A percentile compares a stretch with the other conserved stretches of the same genome.
These are phyloP conservation scores for Wilhelminamyces savonicus DNA, from an alignment of 805 yeast genomes.

Conservation along the genomic window DNA sequence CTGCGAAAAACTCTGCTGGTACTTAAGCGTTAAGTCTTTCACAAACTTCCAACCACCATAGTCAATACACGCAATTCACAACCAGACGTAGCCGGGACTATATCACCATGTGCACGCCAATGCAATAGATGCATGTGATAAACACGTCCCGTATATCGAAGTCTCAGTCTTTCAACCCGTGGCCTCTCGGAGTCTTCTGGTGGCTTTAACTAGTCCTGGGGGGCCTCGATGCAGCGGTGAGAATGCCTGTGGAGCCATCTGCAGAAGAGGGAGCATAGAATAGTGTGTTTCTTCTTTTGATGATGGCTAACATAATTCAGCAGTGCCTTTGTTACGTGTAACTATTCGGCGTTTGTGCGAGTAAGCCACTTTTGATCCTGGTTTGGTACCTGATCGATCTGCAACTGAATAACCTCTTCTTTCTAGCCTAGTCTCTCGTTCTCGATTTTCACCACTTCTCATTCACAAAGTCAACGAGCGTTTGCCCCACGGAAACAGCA, in stretches of 20 bases:
- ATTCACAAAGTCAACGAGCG: neutral
- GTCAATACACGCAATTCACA: too few relatives aligned
- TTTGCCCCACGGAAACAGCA: neutral
- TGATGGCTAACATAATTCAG: conserved; percentile 6
- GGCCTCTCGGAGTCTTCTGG: too few relatives aligned
- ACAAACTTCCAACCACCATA: too few relatives aligned
- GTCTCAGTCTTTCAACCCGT: too few relatives aligned
- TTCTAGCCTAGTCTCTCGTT: neutral
- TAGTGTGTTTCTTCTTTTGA: conserved; percentile 6
- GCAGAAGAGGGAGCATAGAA: conserved; percentile 9
- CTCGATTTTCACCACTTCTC: neutral
- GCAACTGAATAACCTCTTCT: neutral
- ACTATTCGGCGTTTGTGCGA: neutral
- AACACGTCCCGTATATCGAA: too few relatives aligned
- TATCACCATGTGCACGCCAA: too few relatives aligned
- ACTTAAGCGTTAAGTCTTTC: too few relatives aligned
- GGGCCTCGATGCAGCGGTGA: too few relatives aligned
- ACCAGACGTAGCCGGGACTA: too few relatives aligned
- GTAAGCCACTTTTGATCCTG: neutral
- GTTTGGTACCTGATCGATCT: neutral
- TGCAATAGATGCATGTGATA: too few relatives aligned
- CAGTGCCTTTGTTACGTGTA: neutral
- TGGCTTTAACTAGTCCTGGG: too few relatives aligned
- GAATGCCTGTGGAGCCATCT: conserved; percentile 7
- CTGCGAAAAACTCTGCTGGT: too few relatives aligned